These are phyloP conservation scores for Penicillium dipodomyicola DNA, from an alignment of 495 filamentous ascomycete genomes.

Conservation along the genomic window DNA sequence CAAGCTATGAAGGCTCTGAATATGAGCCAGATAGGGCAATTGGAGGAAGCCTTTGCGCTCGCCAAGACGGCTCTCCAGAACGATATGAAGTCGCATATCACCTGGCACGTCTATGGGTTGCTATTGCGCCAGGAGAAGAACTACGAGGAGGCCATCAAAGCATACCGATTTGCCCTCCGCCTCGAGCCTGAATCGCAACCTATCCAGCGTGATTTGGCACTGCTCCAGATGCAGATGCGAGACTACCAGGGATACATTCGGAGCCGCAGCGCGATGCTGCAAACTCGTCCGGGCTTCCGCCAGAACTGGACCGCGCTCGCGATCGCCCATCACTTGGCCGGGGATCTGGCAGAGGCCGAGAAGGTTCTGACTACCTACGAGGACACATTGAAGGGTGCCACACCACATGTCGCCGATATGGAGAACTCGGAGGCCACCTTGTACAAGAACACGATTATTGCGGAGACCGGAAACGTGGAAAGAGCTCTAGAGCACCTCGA, in stretches of 20 bases:
- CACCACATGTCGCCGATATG: slow-evolving; percentile 67
- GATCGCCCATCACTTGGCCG: slow-evolving; percentile 85
- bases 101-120: slow-evolving; percentile 99
- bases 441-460: slow-evolving; percentile 95
- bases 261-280: slow-evolving; percentile 79
- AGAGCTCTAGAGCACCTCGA: slow-evolving; percentile 86
- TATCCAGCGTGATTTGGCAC: slow-evolving; percentile 90
- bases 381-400: slow-evolving; percentile 76
- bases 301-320: slow-evolving; percentile 97
- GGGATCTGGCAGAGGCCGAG: slow-evolving; percentile 81
- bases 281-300: slow-evolving; percentile 70
- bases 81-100: slow-evolving; percentile 98
- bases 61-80: slow-evolving; percentile 87
- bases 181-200: slow-evolving; percentile 90
- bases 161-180: slow-evolving; percentile 90
- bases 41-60: slow-evolving; percentile 87
- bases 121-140: slow-evolving; percentile 92
- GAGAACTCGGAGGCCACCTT: slow-evolving; percentile 95
- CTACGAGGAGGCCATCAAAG: slow-evolving; percentile 98
- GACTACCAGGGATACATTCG: slow-evolving; percentile 93
- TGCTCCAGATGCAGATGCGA: slow-evolving; percentile 94
- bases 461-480: slow-evolving; percentile 74
- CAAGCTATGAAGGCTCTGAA: slow-evolving; percentile 99
- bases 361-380: slow-evolving; percentile 89
- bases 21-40: slow-evolving; percentile 84